A percentile compares a stretch with the other conserved stretches of the same genome.
Conservation (phyloP, 768 basidiomycete species). For the Amanita muscaria region DNA sequence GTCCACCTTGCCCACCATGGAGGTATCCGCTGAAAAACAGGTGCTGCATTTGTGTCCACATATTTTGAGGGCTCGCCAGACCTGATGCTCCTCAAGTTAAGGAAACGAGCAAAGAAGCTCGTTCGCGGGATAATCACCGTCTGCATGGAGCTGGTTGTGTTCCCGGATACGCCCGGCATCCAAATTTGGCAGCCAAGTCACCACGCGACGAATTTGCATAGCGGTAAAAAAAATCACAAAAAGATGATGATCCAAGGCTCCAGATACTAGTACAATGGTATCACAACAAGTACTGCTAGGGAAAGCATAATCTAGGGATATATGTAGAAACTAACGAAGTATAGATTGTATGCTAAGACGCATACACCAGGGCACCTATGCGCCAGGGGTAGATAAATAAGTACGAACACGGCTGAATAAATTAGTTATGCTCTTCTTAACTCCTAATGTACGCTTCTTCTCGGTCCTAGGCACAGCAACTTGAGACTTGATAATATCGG, state of each 20-base stretch:
- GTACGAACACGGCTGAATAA: constrained; percentile 1
- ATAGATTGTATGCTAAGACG: no score
- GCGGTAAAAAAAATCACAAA: not conserved
- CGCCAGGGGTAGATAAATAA: not conserved
- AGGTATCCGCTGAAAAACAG: constrained; percentile 6
- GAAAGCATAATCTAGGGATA: no score
- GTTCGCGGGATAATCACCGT: constrained; percentile 2
- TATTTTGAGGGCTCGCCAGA: constrained; percentile 3
- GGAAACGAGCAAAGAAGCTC: constrained; percentile 1
- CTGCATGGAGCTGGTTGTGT: no score
- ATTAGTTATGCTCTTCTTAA: not conserved
- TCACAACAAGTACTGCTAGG: no score
- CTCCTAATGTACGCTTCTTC: not conserved
- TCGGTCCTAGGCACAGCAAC: not conserved
- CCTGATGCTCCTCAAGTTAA: constrained; percentile 2
- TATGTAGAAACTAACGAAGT: no score
- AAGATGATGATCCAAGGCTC: no score
- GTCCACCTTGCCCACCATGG: constrained; percentile 10
- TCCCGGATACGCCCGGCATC: no score
- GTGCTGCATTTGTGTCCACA: not conserved
- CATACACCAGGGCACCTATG: no score
- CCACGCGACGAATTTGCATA: not conserved
- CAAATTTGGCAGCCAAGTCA: not conserved
- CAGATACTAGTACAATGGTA: no score
- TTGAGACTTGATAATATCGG: constrained; percentile 9